Base-by-base conservation (phyloP, 2,329 filamentous ascomycete genomes). In the Fusarium burgessii region DNA sequence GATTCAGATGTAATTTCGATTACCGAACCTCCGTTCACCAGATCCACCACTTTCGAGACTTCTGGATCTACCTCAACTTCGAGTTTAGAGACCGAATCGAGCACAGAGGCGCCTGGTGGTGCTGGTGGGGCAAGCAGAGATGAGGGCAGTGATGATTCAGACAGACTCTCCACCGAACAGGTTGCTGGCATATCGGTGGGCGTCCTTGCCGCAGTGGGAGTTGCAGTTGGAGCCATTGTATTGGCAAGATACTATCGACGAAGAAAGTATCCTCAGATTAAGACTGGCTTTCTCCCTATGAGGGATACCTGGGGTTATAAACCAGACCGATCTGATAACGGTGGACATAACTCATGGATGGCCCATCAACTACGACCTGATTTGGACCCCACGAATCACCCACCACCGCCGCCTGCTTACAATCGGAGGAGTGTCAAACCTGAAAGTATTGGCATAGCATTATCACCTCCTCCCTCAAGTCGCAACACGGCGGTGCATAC, bases 181-280 rank as follows among this genome's bases (percentile, higher is more conserved):
- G 84, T 91, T 49, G 85, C 84, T 20, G 90, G 89, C 10, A 89
- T 92, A 63, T 82, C 85, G 2, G 81, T 89, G 7, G 90, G 88
- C 9, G 81, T 84, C 14, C 82, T 84, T 7, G 86, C 85, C 7
- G 84, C 84, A 3, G 79, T 85, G 6, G 77, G 84, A 7, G 71
- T 91, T 20, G 85, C 83, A 9, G 73, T 88, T 32, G 82, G 81
- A 7, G 75, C 87, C 15, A 83, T 89, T 27, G 71, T 87, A 11
- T 58, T 87, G 17, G 81, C 82, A 6, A 80, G 84, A 47, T 74
- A 72, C 46, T 77, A 76, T 62, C 83, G 86, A n/a, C 81, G 79
- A 52, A 81, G 77, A 73, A 81, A 78, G 23, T 82, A 82, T 54
- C 78, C 73, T 32, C 79, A 79, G 20, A 73, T 78, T 51, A 81